Conservation (phyloP, 2,329 filamentous ascomycete species). For the Mycogone perniciosa region DNA sequence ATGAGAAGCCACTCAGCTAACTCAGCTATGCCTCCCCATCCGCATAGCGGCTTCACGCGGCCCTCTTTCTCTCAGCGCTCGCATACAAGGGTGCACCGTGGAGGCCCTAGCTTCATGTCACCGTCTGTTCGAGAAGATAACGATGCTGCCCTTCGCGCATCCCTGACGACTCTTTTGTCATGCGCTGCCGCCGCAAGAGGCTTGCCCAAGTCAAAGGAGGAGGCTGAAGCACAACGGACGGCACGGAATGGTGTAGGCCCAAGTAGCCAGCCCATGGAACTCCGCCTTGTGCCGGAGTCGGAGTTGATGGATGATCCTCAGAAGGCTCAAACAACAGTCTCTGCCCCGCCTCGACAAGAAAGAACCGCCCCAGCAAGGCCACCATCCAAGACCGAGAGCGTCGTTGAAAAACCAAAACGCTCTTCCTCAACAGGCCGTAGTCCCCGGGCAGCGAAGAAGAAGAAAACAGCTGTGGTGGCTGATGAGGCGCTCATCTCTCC, state of each 20-base stretch:
- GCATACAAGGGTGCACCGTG: slow-evolving; percentile 37
- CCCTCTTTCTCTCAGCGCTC: slow-evolving; percentile 44
- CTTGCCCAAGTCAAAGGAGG: slow-evolving; percentile 59
- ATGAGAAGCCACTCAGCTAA: slow-evolving; percentile 45
- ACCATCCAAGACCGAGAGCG: slow-evolving; percentile 19
- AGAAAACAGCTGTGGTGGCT: slow-evolving; percentile 35
- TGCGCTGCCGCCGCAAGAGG: slow-evolving; percentile 85
- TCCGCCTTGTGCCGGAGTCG: slow-evolving; percentile 55
- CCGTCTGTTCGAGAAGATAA: slow-evolving; percentile 79
- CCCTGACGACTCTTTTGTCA: slow-evolving; percentile 91
- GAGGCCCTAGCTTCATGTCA: slow-evolving; percentile 57
- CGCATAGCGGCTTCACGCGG: slow-evolving; percentile 44
- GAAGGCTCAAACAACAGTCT: slow-evolving; percentile 12
- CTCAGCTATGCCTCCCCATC: slow-evolving; percentile 43
- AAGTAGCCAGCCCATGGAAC: slow-evolving; percentile 49
- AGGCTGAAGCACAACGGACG: slow-evolving; percentile 31
- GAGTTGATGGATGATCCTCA: slow-evolving; percentile 43
- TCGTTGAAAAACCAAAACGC: slow-evolving; percentile 45
- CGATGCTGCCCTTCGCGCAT: slow-evolving; percentile 85
- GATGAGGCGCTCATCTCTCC: slow-evolving; percentile 46
- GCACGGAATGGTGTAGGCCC: slow-evolving; percentile 36
- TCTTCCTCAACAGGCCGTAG: slow-evolving; percentile 35
- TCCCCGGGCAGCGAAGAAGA: slow-evolving; percentile 51
- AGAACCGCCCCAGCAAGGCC: slow-evolving; percentile 26
- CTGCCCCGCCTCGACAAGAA: slow-evolving; percentile 21